phyloP scores from a whole-genome alignment of 2,329 filamentous ascomycete genomes.

The Chaetomium olivaceum region DNA sequence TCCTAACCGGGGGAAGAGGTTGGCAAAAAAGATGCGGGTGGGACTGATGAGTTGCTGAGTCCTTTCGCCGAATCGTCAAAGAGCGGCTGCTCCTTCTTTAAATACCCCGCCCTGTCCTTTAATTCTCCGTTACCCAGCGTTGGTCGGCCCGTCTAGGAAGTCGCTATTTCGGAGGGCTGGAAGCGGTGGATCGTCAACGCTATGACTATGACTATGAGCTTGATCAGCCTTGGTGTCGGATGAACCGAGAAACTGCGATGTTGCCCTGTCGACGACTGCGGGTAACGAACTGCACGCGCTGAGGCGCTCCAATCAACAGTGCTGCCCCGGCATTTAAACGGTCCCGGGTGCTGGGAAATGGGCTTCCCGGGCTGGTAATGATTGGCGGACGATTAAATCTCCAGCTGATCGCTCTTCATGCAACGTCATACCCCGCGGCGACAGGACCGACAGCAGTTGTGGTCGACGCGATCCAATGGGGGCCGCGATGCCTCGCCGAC shows the following conservation, averaged over 20 bases:
- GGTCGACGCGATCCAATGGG: not conserved
- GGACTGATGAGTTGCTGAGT: not conserved
- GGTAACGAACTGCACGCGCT: not conserved
- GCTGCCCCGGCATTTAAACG: not conserved
- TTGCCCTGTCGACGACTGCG: not conserved
- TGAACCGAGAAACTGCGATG: not conserved
- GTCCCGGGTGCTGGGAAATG: not conserved
- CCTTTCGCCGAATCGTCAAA: not conserved
- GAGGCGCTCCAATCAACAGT: slow-evolving; percentile 1
- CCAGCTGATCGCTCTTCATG: not conserved
- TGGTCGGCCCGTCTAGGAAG: not conserved
- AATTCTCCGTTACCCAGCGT: not conserved
- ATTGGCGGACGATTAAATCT: slow-evolving; percentile 1
- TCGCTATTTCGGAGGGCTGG: not conserved
- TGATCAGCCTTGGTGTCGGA: not conserved
- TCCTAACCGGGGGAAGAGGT: not conserved
- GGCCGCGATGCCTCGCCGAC: not conserved
- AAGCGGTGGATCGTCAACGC: not conserved
- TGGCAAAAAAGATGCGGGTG: not conserved
- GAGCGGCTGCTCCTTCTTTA: not conserved
- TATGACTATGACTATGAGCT: not conserved
- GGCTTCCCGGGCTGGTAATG: not conserved
- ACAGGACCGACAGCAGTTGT: not conserved
- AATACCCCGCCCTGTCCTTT: not conserved
- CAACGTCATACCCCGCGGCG: not conserved